These are phyloP conservation scores for Neonectria ditissima DNA, from an alignment of 2,329 filamentous ascomycete species.

Conservation along the genomic window DNA sequence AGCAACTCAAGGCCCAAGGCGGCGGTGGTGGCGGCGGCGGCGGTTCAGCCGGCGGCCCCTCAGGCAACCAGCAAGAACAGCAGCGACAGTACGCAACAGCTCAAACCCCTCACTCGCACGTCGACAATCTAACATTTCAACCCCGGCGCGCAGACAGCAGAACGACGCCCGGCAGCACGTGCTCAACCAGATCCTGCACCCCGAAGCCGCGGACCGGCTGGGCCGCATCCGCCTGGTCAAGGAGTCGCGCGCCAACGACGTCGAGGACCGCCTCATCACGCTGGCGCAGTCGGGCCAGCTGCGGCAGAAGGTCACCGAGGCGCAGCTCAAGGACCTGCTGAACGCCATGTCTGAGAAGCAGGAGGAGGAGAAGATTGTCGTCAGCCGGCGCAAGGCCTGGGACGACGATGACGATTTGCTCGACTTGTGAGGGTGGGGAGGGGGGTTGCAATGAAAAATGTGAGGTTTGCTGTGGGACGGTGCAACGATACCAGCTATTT, in stretches of 20 bases:
- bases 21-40: slow-evolving; percentile 59
- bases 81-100: slow-evolving; percentile 59
- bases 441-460: background rate
- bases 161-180: slow-evolving; percentile 81
- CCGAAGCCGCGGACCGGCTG: slow-evolving; percentile 91
- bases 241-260: slow-evolving; percentile 86
- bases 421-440: slow-evolving; percentile 60
- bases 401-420: slow-evolving; percentile 85
- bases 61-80: slow-evolving; percentile 67
- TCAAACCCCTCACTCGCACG: background rate
- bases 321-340: slow-evolving; percentile 91
- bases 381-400: slow-evolving; percentile 83
- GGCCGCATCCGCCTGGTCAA: slow-evolving; percentile 97
- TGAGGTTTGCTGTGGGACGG: slow-evolving; percentile 6
- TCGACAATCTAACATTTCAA: background rate
- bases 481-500: slow-evolving; percentile 19
- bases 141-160: slow-evolving; percentile 54
- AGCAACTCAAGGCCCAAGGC: slow-evolving; percentile 86
- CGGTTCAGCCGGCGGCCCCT: slow-evolving; percentile 53
- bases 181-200: slow-evolving; percentile 92
- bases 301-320: slow-evolving; percentile 87
- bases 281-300: slow-evolving; percentile 90
- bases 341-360: slow-evolving; percentile 84
- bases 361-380: slow-evolving; percentile 87
- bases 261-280: slow-evolving; percentile 94